Evolutionary conservation across 441 rosid genomes (phyloP), one percentile per base, ranked within the genome.

Genomic region (Eutrema salsugineum): DNA sequence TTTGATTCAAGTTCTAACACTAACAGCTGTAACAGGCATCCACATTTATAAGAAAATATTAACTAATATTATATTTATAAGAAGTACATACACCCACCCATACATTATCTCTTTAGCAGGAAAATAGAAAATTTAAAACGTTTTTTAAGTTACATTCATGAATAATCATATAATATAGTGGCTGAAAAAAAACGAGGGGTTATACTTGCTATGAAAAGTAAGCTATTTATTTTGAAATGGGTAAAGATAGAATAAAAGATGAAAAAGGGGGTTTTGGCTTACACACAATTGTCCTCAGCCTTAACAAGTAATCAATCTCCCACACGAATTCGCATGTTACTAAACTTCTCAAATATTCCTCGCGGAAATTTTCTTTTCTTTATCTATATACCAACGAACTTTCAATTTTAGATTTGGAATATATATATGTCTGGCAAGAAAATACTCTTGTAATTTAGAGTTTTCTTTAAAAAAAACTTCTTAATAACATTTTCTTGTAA

Each of bases 291-390:
- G 27, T 56, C 66, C 38, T 68, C 59, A 12, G 7, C 43, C 28
- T 40, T 56, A 36, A 57, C 71, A 76, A 76, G 76, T 33, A 56
- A 76, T 64, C 66, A 42, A 63, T 63, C 43, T 64, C 63, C 71
- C 71, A 76, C 63, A 76, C 62, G 76, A 50, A 64, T 57, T 56
- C 55, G 14, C 61, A 70, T 63, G 8, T 76, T 55, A 28, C 47
- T 19, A 75, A 19, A 68, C 8, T 55, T 32, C 6, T 56, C 47
- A 20, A n/a, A 47, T 58, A 64, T 48, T 68, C 54, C 30, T 55
- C 8, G 1, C 15, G 10, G n/a, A 30, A 9, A 19, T 54, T 19
- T 30, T 5, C 0, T 39, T 8, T 11, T 53, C 3, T 17, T 42
- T 33, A n/a, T n/a, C 10, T 40, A 42, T 33, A 17, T 20, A 63